Evolutionary conservation across 495 filamentous ascomycete genomes (phyloP).

Genomic region (Aspergillus sclerotiicarbonarius): DNA sequence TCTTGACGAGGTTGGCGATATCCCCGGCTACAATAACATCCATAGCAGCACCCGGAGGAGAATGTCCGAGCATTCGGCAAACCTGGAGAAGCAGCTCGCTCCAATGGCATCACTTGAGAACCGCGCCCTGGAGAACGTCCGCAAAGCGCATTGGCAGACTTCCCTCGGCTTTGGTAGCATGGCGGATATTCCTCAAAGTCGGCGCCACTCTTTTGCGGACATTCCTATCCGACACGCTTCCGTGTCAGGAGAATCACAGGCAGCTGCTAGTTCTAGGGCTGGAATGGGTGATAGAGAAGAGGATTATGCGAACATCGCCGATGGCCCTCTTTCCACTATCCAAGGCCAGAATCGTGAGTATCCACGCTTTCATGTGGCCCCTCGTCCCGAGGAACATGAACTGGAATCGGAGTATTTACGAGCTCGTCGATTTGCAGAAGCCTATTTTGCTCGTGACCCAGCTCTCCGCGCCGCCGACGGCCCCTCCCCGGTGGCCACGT

Average conservation of each 20-base stretch:
- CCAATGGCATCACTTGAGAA: slow-evolving; percentile 62
- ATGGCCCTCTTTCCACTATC: slow-evolving; percentile 29
- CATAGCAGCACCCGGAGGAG: slow-evolving; percentile 51
- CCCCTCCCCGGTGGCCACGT: slow-evolving; percentile 36
- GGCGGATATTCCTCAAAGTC: slow-evolving; percentile 74
- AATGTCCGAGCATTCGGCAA: slow-evolving; percentile 61
- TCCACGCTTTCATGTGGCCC: slow-evolving; percentile 34
- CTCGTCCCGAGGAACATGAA: slow-evolving; percentile 33
- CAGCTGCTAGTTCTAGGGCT: slow-evolving; percentile 26
- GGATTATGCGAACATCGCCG: slow-evolving; percentile 34
- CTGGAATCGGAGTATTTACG: slow-evolving; percentile 45
- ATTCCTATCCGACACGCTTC: slow-evolving; percentile 68
- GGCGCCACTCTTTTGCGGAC: slow-evolving; percentile 97
- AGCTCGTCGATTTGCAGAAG: slow-evolving; percentile 45
- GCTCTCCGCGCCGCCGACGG: slow-evolving; percentile 37
- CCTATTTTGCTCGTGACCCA: slow-evolving; percentile 50
- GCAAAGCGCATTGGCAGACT: slow-evolving; percentile 85
- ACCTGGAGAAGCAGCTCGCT: slow-evolving; percentile 52
- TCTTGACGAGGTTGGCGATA: slow-evolving; percentile 60
- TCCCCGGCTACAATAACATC: slow-evolving; percentile 46
- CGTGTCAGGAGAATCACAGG: slow-evolving; percentile 52
- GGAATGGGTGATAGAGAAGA: slow-evolving; percentile 40
- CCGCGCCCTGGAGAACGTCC: slow-evolving; percentile 71
- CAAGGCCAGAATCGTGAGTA: slow-evolving; percentile 47
- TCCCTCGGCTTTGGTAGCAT: slow-evolving; percentile 75